These are phyloP conservation scores for Tylopilus plumbeoviolaceoides DNA, from an alignment of 768 basidiomycete genomes.

Conservation along the genomic window DNA sequence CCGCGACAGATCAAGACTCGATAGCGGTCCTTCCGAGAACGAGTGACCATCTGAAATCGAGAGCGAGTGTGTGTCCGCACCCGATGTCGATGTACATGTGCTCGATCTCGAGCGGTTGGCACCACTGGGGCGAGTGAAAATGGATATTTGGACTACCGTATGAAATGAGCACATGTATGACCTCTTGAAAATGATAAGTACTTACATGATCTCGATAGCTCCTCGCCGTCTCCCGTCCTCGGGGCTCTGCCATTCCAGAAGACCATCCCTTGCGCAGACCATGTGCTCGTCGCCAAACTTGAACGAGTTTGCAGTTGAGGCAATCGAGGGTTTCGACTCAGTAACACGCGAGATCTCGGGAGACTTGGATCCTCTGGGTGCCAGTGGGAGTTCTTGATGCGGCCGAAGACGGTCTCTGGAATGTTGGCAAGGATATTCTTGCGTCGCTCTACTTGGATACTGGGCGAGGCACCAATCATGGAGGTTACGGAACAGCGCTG, in stretches of 20 bases:
- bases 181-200: neutral
- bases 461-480: constrained; percentile 66
- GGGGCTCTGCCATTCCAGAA: constrained; percentile 61
- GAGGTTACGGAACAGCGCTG: constrained; percentile 66
- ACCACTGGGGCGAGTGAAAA: constrained; percentile 58
- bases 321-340: constrained; percentile 59
- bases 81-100: constrained; percentile 65
- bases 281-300: constrained; percentile 67
- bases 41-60: constrained; percentile 67
- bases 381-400: constrained; percentile 29
- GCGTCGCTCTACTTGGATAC: constrained; percentile 59
- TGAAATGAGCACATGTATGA: constrained; percentile 1
- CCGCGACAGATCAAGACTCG: constrained; percentile 69
- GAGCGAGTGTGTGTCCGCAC: constrained; percentile 66
- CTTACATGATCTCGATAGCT: constrained; percentile 49
- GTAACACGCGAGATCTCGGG: constrained; percentile 44
- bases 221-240: constrained; percentile 72
- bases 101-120: constrained; percentile 58
- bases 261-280: constrained; percentile 58
- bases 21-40: too few species aligned
- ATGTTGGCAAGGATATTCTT: constrained; percentile 38
- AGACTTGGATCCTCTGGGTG: constrained; percentile 29
- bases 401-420: constrained; percentile 32
- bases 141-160: constrained; percentile 42
- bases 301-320: constrained; percentile 52